Evolutionary conservation across 495 filamentous ascomycete species (phyloP).

Genomic region (Hypoxylon crocopeplum): DNA sequence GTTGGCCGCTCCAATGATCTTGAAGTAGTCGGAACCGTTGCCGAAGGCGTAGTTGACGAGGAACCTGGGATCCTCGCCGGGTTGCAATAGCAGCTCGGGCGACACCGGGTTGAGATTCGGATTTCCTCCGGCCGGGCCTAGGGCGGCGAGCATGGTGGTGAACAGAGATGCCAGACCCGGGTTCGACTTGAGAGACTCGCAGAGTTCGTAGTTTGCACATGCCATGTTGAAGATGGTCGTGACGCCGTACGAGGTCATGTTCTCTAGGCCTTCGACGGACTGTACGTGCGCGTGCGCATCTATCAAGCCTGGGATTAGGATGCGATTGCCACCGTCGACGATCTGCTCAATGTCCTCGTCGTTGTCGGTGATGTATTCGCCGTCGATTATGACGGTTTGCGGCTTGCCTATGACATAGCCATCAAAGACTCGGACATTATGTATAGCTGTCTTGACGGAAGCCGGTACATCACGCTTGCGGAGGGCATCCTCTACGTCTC

Average conservation of each 20-base stretch:
- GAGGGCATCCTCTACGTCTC: conserved; percentile 3
- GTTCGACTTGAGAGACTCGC: conserved; percentile 33
- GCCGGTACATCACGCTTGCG: conserved; percentile 12
- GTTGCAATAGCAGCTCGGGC: conserved; percentile 30
- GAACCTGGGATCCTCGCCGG: conserved; percentile 37
- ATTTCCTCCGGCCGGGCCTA: conserved; percentile 28
- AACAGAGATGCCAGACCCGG: conserved; percentile 37
- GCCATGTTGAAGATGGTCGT: conserved; percentile 47
- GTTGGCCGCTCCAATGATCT: conserved; percentile 45
- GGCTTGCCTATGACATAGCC: conserved; percentile 17
- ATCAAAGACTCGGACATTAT: conserved; percentile 37
- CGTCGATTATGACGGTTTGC: conserved; percentile 24
- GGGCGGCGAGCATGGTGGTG: conserved; percentile 38
- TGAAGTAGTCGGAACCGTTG: conserved; percentile 50
- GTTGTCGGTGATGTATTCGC: conserved; percentile 23
- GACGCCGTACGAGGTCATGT: conserved; percentile 44
- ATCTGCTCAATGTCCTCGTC: conserved; percentile 12
- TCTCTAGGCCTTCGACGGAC: conserved; percentile 29
- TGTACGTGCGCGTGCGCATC: conserved; percentile 42
- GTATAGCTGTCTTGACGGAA: conserved; percentile 31
- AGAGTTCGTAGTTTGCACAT: conserved; percentile 39
- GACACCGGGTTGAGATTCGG: conserved; percentile 26
- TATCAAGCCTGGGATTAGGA: conserved; percentile 48
- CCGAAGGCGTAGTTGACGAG: conserved; percentile 44
- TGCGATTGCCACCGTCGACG: conserved; percentile 40